phyloP scores from a whole-genome alignment of 768 basidiomycete genomes.

The Hypsizygus marmoreus region DNA sequence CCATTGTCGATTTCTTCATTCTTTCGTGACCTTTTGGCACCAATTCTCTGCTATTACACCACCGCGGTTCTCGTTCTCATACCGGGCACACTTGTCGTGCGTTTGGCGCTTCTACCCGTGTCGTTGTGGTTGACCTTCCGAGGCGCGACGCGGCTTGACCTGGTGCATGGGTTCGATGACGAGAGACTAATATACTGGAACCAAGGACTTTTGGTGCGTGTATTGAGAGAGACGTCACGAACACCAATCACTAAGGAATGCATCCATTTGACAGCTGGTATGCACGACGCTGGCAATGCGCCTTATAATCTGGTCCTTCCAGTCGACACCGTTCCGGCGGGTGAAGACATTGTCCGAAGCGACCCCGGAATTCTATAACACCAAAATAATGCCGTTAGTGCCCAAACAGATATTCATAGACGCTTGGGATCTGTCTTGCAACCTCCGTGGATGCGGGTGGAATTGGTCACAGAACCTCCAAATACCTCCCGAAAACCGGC shows the following conservation, averaged over 20 bases:
- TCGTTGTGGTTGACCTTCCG: constrained; percentile 46
- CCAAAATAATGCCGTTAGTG: constrained; percentile 9
- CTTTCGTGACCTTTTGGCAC: constrained; percentile 39
- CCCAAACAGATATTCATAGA: constrained; percentile 31
- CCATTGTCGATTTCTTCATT: constrained; percentile 36
- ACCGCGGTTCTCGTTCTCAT: constrained; percentile 56
- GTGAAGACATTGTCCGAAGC: constrained; percentile 14
- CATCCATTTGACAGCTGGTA: constrained; percentile 38
- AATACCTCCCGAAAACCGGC: constrained; percentile 43
- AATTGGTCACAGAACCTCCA: constrained; percentile 51
- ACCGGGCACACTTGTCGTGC: constrained; percentile 43
- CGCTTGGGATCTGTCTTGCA: constrained; percentile 50
- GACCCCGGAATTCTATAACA: constrained; percentile 11
- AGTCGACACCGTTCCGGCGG: constrained; percentile 33
- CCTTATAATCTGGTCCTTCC: constrained; percentile 42
- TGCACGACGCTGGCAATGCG: constrained; percentile 39
- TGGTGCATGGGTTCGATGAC: constrained; percentile 33
- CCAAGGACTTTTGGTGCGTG: constrained; percentile 47
- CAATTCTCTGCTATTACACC: constrained; percentile 46
- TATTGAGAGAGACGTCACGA: no score
- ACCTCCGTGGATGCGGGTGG: constrained; percentile 63
- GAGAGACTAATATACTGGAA: constrained; percentile 43
- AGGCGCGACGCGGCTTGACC: constrained; percentile 43
- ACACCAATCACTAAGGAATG: no score
- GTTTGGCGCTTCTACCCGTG: constrained; percentile 50